Evolutionary conservation across 495 filamentous ascomycete species (phyloP).

Genomic region (Penicillium desertorum): DNA sequence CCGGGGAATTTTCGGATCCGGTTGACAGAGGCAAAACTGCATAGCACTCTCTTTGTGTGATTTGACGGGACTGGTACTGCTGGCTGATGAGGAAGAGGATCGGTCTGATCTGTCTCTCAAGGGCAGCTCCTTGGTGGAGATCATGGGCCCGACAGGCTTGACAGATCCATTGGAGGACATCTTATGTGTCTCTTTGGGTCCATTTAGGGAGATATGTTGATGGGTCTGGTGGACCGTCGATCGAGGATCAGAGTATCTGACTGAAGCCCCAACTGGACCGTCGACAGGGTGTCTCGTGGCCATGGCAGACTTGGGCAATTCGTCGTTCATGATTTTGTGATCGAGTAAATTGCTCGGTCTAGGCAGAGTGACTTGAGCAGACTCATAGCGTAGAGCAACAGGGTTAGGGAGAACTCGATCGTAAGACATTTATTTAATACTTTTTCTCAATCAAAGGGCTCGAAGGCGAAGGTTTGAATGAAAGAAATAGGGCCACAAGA

Average conservation of each 20-base stretch:
- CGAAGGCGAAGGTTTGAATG: slow-evolving; percentile 12
- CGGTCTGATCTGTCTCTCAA: slow-evolving; percentile 19
- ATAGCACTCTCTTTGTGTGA: slow-evolving; percentile 38
- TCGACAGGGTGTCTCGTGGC: background rate
- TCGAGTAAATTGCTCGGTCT: slow-evolving; percentile 46
- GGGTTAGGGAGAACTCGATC: slow-evolving; percentile 57
- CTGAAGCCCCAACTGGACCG: slow-evolving; percentile 12
- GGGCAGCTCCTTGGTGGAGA: slow-evolving; percentile 15
- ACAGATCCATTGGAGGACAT: slow-evolving; percentile 3
- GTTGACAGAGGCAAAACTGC: slow-evolving; percentile 89
- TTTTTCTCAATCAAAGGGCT: slow-evolving; percentile 20
- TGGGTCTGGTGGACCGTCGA: slow-evolving; percentile 32
- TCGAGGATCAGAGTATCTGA: slow-evolving; percentile 26
- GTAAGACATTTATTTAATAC: slow-evolving; percentile 51
- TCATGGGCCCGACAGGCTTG: slow-evolving; percentile 13
- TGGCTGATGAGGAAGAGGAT: slow-evolving; percentile 33
- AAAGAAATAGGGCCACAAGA: slow-evolving; percentile 15
- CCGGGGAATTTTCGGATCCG: slow-evolving; percentile 87
- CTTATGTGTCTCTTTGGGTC: slow-evolving; percentile 24
- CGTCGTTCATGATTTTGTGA: slow-evolving; percentile 54
- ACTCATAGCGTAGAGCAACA: slow-evolving; percentile 47
- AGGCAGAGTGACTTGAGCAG: slow-evolving; percentile 31
- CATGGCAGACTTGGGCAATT: slow-evolving; percentile 22
- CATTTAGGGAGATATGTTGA: slow-evolving; percentile 30
- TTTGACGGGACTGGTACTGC: slow-evolving; percentile 39